A percentile compares a stretch with the other conserved stretches of the same genome.
These are phyloP conservation scores for Melanomma pulvis-pyrius DNA, from an alignment of 495 filamentous ascomycete genomes.

Conservation along the genomic window DNA sequence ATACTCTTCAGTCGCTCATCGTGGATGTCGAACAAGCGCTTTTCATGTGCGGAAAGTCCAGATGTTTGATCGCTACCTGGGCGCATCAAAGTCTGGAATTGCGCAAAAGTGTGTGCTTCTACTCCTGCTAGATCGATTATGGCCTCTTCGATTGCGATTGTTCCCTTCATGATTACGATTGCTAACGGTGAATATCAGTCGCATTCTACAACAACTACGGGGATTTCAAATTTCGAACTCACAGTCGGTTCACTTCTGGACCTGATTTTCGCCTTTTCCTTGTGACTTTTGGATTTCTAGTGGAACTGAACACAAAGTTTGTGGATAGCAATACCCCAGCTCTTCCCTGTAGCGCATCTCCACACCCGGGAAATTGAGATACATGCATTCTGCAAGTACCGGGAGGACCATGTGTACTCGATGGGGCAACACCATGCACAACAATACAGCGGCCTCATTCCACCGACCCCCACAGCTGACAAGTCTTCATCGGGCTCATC, in stretches of 20 bases:
- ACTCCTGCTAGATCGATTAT: slow-evolving; percentile 31
- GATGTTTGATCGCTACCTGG: slow-evolving; percentile 21
- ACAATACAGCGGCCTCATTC: slow-evolving; percentile 7
- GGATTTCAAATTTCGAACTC: background rate
- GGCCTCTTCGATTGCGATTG: slow-evolving; percentile 34
- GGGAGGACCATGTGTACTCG: background rate
- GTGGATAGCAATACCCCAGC: background rate
- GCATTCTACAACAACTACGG: background rate
- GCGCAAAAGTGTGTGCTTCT: slow-evolving; percentile 29
- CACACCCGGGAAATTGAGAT: slow-evolving; percentile 2
- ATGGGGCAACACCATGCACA: slow-evolving; percentile 2
- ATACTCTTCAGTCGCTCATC: slow-evolving; percentile 30
- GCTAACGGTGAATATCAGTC: background rate
- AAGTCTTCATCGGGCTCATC: slow-evolving; percentile 7
- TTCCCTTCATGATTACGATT: slow-evolving; percentile 21
- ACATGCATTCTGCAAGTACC: slow-evolving; percentile 16
- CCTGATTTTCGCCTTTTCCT: background rate
- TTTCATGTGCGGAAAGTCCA: slow-evolving; percentile 28
- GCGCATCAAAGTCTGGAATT: slow-evolving; percentile 30
- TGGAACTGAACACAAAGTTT: background rate
- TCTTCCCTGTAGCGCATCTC: background rate
- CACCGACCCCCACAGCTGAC: slow-evolving; percentile 4
- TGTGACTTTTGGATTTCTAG: background rate
- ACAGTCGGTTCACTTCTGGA: background rate
- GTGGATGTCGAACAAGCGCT: slow-evolving; percentile 35